phyloP scores from a whole-genome alignment of 2,329 filamentous ascomycete genomes.

The Fusarium armeniacum region DNA sequence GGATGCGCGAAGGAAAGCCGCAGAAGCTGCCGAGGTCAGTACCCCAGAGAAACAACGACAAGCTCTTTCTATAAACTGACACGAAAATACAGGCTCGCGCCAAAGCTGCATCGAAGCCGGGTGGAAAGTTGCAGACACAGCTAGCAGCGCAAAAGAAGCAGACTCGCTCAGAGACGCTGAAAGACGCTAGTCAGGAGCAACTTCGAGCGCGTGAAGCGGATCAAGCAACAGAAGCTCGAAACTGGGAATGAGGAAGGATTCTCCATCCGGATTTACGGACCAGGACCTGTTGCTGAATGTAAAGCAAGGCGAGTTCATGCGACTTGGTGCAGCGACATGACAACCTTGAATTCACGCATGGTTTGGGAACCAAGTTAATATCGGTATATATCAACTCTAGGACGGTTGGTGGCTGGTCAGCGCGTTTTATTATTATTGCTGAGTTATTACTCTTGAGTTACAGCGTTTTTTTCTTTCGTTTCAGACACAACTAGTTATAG shows the following conservation, averaged over 20 bases:
- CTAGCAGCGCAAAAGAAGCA: conserved; percentile 82
- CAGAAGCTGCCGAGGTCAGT: conserved; percentile 86
- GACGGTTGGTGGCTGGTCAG: neutral
- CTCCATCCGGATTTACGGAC: neutral
- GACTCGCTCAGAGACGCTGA: conserved; percentile 76
- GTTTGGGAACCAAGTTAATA: neutral
- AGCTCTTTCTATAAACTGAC: neutral
- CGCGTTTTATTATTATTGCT: conserved; percentile 12
- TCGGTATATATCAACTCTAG: neutral
- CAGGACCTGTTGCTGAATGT: neutral
- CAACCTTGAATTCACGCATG: neutral
- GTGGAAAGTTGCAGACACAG: conserved; percentile 78
- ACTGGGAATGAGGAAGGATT: conserved; percentile 52
- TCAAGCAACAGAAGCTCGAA: conserved; percentile 59
- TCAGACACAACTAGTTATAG: conserved; percentile 1
- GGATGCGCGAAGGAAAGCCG: conserved; percentile 80
- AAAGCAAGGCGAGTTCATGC: neutral
- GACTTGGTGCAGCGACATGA: neutral
- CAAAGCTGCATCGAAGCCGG: conserved; percentile 68
- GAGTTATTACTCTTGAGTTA: neutral
- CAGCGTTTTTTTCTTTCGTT: conserved; percentile 1
- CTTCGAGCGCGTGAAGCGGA: conserved; percentile 77
- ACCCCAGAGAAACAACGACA: neutral
- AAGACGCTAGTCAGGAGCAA: conserved; percentile 76
- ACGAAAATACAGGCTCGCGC: conserved; percentile 72